Percentiles rank a stretch among this genome's conserved stretches.
Conservation (phyloP, 495 filamentous ascomycete genomes). For the Penicillium odoratum region DNA sequence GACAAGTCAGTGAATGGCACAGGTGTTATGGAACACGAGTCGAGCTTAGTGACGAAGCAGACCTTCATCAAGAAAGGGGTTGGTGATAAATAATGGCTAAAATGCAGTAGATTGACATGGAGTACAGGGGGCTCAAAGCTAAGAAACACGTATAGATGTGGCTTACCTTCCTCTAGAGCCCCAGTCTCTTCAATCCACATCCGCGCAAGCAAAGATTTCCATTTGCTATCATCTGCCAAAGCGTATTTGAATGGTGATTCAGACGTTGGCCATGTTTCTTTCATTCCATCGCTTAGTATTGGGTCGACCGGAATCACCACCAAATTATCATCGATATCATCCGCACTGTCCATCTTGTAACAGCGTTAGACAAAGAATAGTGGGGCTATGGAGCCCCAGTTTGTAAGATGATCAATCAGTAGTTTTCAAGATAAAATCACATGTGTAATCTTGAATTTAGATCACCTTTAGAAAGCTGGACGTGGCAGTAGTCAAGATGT, state of each 20-base stretch:
- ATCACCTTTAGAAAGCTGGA: neutral
- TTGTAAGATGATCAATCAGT: neutral
- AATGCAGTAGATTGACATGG: neutral
- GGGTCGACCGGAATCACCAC: constrained; percentile 34
- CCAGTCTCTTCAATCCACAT: constrained; percentile 40
- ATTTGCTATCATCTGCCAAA: constrained; percentile 26
- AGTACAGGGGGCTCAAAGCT: constrained; percentile 3
- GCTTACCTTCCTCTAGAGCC: constrained; percentile 34
- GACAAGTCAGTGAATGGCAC: constrained; percentile 7
- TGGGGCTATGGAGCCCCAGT: neutral
- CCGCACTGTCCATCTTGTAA: neutral
- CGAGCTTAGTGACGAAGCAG: too few species aligned
- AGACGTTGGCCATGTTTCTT: constrained; percentile 29
- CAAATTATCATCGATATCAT: constrained; percentile 19
- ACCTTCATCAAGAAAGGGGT: neutral
- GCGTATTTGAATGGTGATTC: constrained; percentile 16
- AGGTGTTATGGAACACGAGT: neutral
- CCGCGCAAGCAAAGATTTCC: constrained; percentile 34
- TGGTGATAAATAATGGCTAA: neutral
- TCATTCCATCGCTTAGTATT: constrained; percentile 36
- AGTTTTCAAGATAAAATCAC: neutral
- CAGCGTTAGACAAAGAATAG: neutral
- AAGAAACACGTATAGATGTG: neutral
- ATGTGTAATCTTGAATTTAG: neutral
- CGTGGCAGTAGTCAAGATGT: too few species aligned